Evolutionary conservation across 2,329 filamentous ascomycete genomes (phyloP), one percentile per base, ranked within the genome.

Genomic region (Coleophoma cylindrospora): DNA sequence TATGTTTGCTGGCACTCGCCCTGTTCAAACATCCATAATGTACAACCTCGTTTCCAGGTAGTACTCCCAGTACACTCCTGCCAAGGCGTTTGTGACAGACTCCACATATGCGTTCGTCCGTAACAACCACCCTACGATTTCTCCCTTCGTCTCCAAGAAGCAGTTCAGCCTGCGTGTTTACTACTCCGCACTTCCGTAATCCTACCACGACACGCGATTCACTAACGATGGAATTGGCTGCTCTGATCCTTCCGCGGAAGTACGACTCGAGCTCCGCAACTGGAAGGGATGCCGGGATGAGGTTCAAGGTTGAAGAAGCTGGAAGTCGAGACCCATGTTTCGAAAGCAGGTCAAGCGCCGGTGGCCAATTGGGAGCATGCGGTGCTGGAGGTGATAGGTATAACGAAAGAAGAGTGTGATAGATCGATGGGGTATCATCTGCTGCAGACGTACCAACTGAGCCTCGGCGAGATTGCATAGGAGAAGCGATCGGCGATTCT

Each of bases 11-110:
- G 27, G 27, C 6, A 50, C 64, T 68, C n/a, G 70, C 73, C 55
- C 72, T 70, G 52, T 69, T 81, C 60, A 88, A 74, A 70, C 89
- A 94, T 22, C 87, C 88, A 64, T 92, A 88, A 73, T 94, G 89
- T 54, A 94, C 86, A 14, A 91, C 87, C 22, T 76, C 79, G 65
- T 84, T 90, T 71, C 95, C 88, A 7, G 91, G 89, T 69, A 94
- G 79, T 12, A 96, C 91, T 38, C 91, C 86, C 52, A 97, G 87
- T 15, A 96, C 94, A 66, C 88, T 95, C 1, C 90, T 87, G 1
- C 91, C 92, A 57, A 99, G 80, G 57, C 94, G 77, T 75, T 96
- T 97, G 68, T 96, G 87, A 66, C 94, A 99, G 14, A 95, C 89
- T 12, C 87, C 85, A 66, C 94, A 99, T 49, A 96, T 86, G 47